Percentiles rank a stretch among this genome's conserved stretches.
Conservation (phyloP, 2,329 filamentous ascomycete species). For the Pyrenochaeta sp. region DNA sequence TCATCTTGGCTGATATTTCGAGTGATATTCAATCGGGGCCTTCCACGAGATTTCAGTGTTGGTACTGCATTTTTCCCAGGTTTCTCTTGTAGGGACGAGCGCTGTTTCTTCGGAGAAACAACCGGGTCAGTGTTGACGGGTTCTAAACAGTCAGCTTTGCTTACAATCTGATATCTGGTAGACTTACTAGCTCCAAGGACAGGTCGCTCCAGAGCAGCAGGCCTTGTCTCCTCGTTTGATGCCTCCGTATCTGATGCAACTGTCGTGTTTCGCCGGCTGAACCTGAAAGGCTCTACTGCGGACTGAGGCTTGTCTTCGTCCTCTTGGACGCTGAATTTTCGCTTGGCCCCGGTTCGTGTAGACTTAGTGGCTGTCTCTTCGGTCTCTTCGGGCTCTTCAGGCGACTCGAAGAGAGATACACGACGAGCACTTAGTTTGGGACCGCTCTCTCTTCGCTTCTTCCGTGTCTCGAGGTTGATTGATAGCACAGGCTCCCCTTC, state of each 20-base stretch:
- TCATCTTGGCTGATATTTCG: slow-evolving; percentile 32
- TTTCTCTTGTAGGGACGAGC: slow-evolving; percentile 35
- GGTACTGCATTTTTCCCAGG: slow-evolving; percentile 37
- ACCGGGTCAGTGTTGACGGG: slow-evolving; percentile 59
- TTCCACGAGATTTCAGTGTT: slow-evolving; percentile 29
- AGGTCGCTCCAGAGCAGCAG: slow-evolving; percentile 38
- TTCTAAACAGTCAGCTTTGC: slow-evolving; percentile 49
- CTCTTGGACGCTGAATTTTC: slow-evolving; percentile 65
- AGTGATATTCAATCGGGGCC: slow-evolving; percentile 33
- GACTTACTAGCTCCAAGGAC: slow-evolving; percentile 55
- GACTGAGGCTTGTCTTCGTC: slow-evolving; percentile 52
- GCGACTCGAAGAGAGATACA: slow-evolving; percentile 54
- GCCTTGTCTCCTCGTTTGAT: slow-evolving; percentile 23
- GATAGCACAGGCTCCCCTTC: slow-evolving; percentile 51
- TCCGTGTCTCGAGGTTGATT: slow-evolving; percentile 61
- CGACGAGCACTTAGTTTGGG: slow-evolving; percentile 54
- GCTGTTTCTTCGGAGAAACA: slow-evolving; percentile 53
- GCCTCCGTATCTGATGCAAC: slow-evolving; percentile 23
- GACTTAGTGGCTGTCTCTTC: slow-evolving; percentile 37
- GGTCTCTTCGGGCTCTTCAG: slow-evolving; percentile 42
- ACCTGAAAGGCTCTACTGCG: slow-evolving; percentile 55
- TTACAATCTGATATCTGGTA: slow-evolving; percentile 16
- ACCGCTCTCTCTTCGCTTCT: slow-evolving; percentile 61
- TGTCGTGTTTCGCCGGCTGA: slow-evolving; percentile 51
- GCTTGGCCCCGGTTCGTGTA: slow-evolving; percentile 61